phyloP scores from a whole-genome alignment of 805 yeast species.

The Barnettozyma pratensis region DNA sequence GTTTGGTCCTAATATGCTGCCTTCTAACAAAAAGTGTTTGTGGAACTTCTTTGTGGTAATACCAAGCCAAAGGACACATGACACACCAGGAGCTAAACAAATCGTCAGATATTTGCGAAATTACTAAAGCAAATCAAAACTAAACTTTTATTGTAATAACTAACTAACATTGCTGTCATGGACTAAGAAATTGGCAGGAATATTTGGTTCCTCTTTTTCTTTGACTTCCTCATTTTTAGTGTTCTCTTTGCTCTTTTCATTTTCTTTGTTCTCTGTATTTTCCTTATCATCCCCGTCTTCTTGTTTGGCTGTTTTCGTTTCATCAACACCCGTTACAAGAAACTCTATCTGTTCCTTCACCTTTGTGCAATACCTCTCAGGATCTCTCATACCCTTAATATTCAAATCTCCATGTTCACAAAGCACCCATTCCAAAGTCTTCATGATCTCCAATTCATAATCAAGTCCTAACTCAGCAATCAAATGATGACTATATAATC shows the following conservation, averaged over 20 bases:
- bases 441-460: constrained; percentile 26
- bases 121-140: no score
- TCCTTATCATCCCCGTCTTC: background rate
- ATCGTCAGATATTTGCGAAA: no score
- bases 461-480: constrained; percentile 24
- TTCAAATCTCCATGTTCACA: constrained; percentile 31
- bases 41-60: no score
- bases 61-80: no score
- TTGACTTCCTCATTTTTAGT: no score
- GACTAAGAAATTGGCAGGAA: no score
- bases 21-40: no score
- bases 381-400: constrained; percentile 33
- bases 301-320: background rate
- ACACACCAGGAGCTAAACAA: no score
- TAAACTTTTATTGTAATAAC: no score
- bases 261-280: background rate
- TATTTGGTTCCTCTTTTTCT: no score
- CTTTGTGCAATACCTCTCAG: constrained; percentile 34
- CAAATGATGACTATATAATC: constrained; percentile 18
- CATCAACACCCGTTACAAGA: constrained; percentile 20
- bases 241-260: background rate
- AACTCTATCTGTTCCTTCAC: constrained; percentile 33
- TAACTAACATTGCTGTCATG: no score
- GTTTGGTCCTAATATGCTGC: no score
- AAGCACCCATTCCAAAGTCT: constrained; percentile 23